These are phyloP conservation scores for Tephrocybe sp. DNA, from an alignment of 768 basidiomycete species.

Conservation along the genomic window DNA sequence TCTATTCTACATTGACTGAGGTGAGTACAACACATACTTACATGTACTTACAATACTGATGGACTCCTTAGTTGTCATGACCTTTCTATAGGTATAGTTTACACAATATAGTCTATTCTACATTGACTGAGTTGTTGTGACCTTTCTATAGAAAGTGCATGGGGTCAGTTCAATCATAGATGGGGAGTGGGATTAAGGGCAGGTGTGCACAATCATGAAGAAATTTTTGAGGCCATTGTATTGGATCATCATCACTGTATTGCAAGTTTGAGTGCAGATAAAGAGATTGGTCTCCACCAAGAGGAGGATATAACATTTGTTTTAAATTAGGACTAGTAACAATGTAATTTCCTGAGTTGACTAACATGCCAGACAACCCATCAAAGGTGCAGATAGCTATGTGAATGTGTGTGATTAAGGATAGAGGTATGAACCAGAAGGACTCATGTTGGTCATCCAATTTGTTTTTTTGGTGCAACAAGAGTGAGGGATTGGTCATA, in stretches of 20 bases:
- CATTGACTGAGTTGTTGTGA: too few relatives aligned
- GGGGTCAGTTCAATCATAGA: neutral
- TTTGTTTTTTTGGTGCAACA: too few relatives aligned
- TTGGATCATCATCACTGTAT: conserved; percentile 1
- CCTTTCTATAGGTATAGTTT: too few relatives aligned
- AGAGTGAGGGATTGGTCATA: too few relatives aligned
- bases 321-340: neutral
- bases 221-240: neutral
- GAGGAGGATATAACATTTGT: neutral
- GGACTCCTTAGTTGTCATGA: too few relatives aligned
- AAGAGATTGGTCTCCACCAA: neutral
- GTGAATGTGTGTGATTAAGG: too few relatives aligned
- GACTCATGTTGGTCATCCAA: too few relatives aligned
- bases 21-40: too few relatives aligned
- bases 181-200: neutral
- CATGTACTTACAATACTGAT: too few relatives aligned
- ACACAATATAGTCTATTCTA: too few relatives aligned
- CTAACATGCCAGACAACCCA: neutral
- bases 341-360: neutral
- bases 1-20: too few relatives aligned
- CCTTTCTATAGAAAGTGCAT: neutral
- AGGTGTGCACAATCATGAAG: neutral
- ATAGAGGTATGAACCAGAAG: too few relatives aligned
- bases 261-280: neutral
- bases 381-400: conserved; percentile 1